A percentile compares a stretch with the other conserved stretches of the same genome.
Conservation (phyloP, 441 rosid genomes). For the Pelargonium citronellum region DNA sequence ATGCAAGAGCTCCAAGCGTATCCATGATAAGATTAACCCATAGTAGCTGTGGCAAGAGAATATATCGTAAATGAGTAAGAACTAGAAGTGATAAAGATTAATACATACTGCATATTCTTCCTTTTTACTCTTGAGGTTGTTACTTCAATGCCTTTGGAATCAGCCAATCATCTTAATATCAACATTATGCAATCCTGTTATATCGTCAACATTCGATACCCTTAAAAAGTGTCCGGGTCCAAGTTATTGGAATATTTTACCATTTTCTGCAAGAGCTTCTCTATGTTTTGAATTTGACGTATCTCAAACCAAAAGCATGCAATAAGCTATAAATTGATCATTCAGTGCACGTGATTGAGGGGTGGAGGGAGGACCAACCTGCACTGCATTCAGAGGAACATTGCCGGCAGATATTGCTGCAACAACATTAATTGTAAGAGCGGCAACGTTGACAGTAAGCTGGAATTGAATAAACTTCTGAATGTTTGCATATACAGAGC, state of each 20-base stretch:
- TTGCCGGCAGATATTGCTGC: constrained; percentile 89
- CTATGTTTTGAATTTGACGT: neutral
- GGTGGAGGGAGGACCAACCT: constrained; percentile 38
- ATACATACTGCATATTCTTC: neutral
- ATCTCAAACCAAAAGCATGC: neutral
- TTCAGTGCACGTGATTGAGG: neutral
- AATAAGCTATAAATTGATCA: neutral
- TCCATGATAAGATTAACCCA: constrained; percentile 99
- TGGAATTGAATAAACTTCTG: constrained; percentile 99
- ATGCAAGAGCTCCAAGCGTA: constrained; percentile 94
- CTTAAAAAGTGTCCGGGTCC: neutral
- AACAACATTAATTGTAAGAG: constrained; percentile 82
- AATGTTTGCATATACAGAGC: constrained; percentile 96
- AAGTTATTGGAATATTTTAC: neutral
- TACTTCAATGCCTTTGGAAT: neutral
- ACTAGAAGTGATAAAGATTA: neutral
- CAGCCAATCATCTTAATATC: neutral
- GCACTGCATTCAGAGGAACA: constrained; percentile 97
- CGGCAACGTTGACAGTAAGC: constrained; percentile 95
- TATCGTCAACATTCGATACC: too few species aligned
- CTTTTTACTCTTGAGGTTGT: neutral
- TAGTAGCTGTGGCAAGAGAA: constrained; percentile 57
- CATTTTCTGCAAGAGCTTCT: neutral
- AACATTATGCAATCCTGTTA: too few species aligned
- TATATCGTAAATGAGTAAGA: neutral